Evolutionary conservation across 305 asterid genomes (phyloP).

Genomic region (Solanum chacoense): DNA sequence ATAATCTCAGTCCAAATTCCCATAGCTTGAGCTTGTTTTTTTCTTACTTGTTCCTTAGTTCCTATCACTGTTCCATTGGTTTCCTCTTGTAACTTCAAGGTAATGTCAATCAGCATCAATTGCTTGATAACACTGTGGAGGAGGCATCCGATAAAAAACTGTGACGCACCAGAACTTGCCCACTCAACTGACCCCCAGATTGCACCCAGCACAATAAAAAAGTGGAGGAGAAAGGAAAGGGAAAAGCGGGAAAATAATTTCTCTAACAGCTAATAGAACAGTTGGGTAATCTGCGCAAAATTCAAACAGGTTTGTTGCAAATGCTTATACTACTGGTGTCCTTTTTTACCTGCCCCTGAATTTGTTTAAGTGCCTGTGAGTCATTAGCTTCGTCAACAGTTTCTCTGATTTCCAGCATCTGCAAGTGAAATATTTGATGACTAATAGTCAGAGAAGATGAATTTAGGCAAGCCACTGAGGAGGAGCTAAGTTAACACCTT

Average conservation of each 20-base stretch:
- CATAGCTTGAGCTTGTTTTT: too few species aligned
- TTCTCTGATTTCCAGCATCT: constrained; percentile 91
- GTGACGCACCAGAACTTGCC: not conserved
- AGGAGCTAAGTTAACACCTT: not conserved
- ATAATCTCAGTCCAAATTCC: too few species aligned
- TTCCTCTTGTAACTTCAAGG: too few species aligned
- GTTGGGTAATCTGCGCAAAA: not conserved
- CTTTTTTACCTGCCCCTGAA: constrained; percentile 51
- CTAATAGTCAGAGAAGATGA: not conserved
- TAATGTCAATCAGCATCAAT: not conserved
- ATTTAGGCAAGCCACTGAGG: not conserved
- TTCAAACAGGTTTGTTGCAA: not conserved
- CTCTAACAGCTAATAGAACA: not conserved
- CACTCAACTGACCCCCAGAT: not conserved
- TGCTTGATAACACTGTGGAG: not conserved
- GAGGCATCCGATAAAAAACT: not conserved
- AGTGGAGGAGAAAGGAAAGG: not conserved
- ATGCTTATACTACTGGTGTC: not conserved
- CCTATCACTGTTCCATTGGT: too few species aligned
- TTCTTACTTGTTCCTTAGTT: too few species aligned
- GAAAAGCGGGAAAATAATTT: not conserved
- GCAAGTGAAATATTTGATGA: constrained; percentile 14
- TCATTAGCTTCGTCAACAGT: constrained; percentile 74
- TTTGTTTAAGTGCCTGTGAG: constrained; percentile 37
- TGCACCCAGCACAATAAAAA: not conserved